Evolutionary conservation across 1,284 basidiomycete genomes (phyloP), one percentile per base, ranked within the genome.

Genomic region (Agaricales sp.): DNA sequence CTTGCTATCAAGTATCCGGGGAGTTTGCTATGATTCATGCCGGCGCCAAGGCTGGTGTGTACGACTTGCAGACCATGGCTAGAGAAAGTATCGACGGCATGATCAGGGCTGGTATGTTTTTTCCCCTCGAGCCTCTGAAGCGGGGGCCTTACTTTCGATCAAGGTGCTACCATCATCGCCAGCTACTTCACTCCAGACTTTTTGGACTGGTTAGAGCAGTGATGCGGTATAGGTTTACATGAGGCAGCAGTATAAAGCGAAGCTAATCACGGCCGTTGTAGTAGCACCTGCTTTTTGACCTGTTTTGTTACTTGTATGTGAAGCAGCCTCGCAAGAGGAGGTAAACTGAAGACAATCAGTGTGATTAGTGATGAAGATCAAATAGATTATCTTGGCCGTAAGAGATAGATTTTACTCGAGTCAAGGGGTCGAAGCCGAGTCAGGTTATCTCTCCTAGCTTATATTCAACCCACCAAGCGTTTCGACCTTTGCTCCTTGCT

Each of bases 1-100:
- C 96, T 0, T 92, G 88, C 60, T 99, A 99, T 67, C 92, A 94
- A 68, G 93, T 97, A 46, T 92, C 89, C 50, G 96, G 96, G 8
- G 96, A 99, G 66, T 99, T 89, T 59, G 92, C 95, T 2, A 98
- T 97, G 92, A 74, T 99, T 22, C 83, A 89, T 51, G 95, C 96
- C 0, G 95, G 93, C 23, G 95, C 96, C 3, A 74, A 75, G 13
- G 92, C 92, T 2, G 95, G 95, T 8, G 87, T 99, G 13, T 99
- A 96, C 62, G 89, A 92, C 53, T 70, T 99, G 52, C 83, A 80
- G 54, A 78, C 81, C 22, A 93, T 97, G 91, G 96, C 94, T 2
- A 92, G 95, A 55, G 96, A 99, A 70, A 88, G 81, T 3, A 79
- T 81, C 2, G 91, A 96, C 51, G 80, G 89, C 55, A 89, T 97